Evolutionary conservation across 176 grass and related monocot species (phyloP).

Genomic region (Phragmites australis): DNA sequence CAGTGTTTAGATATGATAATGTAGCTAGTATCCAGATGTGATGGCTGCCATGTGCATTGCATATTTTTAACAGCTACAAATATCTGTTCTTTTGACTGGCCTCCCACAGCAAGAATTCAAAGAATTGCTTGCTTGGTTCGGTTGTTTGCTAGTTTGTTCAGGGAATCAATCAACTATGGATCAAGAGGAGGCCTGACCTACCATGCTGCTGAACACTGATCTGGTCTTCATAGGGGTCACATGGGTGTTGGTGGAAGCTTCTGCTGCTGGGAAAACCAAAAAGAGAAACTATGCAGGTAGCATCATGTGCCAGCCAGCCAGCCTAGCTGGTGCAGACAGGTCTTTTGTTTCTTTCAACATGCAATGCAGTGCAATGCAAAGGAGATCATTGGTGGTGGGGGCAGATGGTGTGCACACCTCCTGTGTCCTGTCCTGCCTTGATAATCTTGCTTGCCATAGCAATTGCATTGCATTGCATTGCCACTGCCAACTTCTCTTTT

Average conservation of each 20-base stretch:
- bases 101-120: neutral
- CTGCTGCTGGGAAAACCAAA: constrained; percentile 34
- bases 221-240: constrained; percentile 46
- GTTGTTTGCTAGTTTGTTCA: constrained; percentile 28
- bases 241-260: constrained; percentile 55
- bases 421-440: constrained; percentile 21
- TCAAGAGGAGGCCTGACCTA: constrained; percentile 43
- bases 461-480: neutral
- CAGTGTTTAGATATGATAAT: constrained; percentile 24
- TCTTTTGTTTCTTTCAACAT: constrained; percentile 54
- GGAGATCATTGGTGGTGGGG: constrained; percentile 44
- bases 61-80: constrained; percentile 8
- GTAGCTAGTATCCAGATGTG: neutral
- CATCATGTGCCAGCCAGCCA: constrained; percentile 52
- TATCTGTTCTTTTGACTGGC: constrained; percentile 17
- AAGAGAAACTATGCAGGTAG: constrained; percentile 1
- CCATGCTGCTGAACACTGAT: constrained; percentile 39
- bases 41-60: constrained; percentile 29
- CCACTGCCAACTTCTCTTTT: constrained; percentile 15
- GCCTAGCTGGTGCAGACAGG: constrained; percentile 43
- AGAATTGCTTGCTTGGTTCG: constrained; percentile 1
- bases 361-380: neutral
- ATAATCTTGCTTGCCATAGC: constrained; percentile 16
- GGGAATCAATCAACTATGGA: constrained; percentile 18
- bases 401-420: constrained; percentile 11